These are phyloP conservation scores for Salix caprea DNA, from an alignment of 345 rosid species.

Conservation along the genomic window DNA sequence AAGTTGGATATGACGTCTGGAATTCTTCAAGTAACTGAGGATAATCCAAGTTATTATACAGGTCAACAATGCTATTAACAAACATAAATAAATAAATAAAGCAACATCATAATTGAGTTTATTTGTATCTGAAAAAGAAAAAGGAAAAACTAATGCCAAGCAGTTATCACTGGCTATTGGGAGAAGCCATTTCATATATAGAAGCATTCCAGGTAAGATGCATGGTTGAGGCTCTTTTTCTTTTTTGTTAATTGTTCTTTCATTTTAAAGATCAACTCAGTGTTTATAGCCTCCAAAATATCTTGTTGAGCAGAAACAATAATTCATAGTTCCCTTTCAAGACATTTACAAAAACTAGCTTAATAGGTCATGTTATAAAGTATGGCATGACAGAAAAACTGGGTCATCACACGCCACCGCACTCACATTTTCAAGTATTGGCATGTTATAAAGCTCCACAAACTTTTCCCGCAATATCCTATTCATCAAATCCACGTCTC, in stretches of 20 bases:
- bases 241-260: not conserved
- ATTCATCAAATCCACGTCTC: conserved; percentile 91
- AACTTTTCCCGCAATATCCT: conserved; percentile 77
- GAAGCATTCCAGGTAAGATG: not conserved
- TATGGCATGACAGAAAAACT: not conserved
- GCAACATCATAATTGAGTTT: not conserved
- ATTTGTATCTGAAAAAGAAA: not conserved
- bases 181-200: not conserved
- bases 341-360: not conserved
- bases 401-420: not conserved
- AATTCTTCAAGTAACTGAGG: conserved; percentile 80
- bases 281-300: not conserved
- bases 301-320: not conserved
- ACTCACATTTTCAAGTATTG: conserved; percentile 94
- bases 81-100: not conserved
- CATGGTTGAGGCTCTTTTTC: not conserved
- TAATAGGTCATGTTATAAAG: not conserved
- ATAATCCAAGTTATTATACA: conserved; percentile 11
- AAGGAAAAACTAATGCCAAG: not conserved
- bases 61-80: conserved; percentile 10
- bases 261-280: not conserved
- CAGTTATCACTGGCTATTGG: not conserved
- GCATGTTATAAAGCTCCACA: conserved; percentile 80
- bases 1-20: conserved; percentile 59
- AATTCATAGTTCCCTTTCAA: not conserved